Evolutionary conservation across 306 rosid genomes (phyloP).

Genomic region (Senna siamea): DNA sequence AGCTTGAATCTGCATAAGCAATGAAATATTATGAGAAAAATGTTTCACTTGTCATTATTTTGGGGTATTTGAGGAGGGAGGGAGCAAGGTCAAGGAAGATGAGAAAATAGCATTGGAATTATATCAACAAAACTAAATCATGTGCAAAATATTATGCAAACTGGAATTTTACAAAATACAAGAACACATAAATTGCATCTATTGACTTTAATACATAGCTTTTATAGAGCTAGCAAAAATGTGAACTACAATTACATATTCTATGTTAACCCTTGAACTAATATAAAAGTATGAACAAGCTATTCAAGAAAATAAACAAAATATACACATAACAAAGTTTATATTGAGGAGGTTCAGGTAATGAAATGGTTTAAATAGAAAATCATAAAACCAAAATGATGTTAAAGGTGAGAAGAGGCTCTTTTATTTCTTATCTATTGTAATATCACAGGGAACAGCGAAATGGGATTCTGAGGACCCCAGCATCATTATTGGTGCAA

Average conservation of each 20-base stretch:
- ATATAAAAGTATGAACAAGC: not conserved
- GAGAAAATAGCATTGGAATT: not conserved
- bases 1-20: constrained; percentile 75
- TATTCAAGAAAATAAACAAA: constrained; percentile 21
- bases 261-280: not conserved
- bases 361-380: not conserved
- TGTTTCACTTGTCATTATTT: not conserved
- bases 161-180: not conserved
- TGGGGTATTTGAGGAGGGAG: not conserved
- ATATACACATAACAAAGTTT: not conserved
- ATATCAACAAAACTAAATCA: constrained; percentile 20
- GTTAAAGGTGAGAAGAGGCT: too few relatives aligned
- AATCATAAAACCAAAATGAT: not conserved
- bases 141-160: not conserved
- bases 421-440: not conserved
- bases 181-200: not conserved
- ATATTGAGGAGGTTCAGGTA: not conserved
- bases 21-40: constrained; percentile 33
- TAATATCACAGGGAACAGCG: not conserved
- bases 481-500: not conserved
- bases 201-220: not conserved
- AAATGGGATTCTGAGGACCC: not conserved
- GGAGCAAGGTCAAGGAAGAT: constrained; percentile 1
- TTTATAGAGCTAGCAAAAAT: not conserved
- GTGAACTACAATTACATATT: not conserved